Conservation (phyloP, 73 alveolate genomes). For the Paramecium pentaurelia region DNA sequence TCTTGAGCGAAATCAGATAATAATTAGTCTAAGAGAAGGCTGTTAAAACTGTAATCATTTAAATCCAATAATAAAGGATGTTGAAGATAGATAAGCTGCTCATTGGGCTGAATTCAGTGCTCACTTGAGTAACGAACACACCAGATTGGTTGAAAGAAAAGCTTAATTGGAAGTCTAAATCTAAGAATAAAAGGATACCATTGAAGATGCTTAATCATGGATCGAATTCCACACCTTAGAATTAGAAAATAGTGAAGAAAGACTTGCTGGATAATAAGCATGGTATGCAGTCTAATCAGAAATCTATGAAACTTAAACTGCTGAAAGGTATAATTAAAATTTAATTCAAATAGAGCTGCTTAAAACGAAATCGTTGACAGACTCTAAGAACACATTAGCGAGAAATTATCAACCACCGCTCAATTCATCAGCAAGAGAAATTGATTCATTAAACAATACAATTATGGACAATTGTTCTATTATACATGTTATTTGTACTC, state of each 20-base stretch:
- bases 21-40: constrained; percentile 19
- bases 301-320: constrained; percentile 40
- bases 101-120: constrained; percentile 36
- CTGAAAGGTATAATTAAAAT: background rate
- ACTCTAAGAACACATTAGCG: constrained; percentile 52
- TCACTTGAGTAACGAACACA: constrained; percentile 34
- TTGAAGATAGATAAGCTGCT: constrained; percentile 45
- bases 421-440: constrained; percentile 31
- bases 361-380: constrained; percentile 35
- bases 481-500: background rate
- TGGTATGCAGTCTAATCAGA: constrained; percentile 7
- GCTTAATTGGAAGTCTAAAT: constrained; percentile 33
- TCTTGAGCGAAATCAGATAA: constrained; percentile 46
- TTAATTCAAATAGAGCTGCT: background rate
- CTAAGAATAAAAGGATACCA: constrained; percentile 42
- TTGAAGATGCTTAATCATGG: constrained; percentile 49
- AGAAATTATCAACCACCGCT: constrained; percentile 40
- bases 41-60: background rate
- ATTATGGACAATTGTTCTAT: constrained; percentile 13
- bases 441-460: constrained; percentile 30
- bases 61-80: background rate
- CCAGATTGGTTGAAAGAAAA: constrained; percentile 48
- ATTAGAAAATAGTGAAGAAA: constrained; percentile 25
- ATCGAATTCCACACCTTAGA: constrained; percentile 48
- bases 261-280: constrained; percentile 38